Conservation (phyloP, 768 basidiomycete genomes). For the Harrya chromipes region DNA sequence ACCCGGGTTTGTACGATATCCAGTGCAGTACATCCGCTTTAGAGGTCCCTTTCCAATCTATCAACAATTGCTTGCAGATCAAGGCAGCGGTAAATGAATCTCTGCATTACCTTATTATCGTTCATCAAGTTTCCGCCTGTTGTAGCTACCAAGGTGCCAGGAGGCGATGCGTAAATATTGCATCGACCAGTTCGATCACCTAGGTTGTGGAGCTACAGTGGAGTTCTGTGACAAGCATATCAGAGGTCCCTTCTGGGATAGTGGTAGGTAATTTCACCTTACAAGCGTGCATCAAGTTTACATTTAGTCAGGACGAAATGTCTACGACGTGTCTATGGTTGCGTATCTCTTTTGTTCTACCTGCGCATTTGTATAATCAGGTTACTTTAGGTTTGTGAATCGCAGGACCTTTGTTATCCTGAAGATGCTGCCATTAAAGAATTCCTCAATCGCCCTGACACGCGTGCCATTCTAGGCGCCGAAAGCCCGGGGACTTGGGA, state of each 20-base stretch:
- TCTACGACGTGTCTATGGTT: conserved; percentile 59
- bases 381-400: conserved; percentile 21
- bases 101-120: neutral
- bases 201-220: conserved; percentile 65
- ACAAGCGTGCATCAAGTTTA: neutral
- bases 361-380: neutral
- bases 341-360: neutral
- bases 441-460: conserved; percentile 46
- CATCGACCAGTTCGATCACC: conserved; percentile 60
- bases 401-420: conserved; percentile 36
- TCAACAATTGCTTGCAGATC: conserved; percentile 43
- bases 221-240: conserved; percentile 62
- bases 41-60: conserved; percentile 47
- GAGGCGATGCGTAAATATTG: conserved; percentile 55
- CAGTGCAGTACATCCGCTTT: conserved; percentile 50
- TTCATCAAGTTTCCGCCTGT: neutral
- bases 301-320: conserved; percentile 39
- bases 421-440: conserved; percentile 39
- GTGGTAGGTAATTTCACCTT: conserved; percentile 28
- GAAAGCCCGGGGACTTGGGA: conserved; percentile 49
- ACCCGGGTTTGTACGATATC: conserved; percentile 45
- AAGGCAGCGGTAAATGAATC: conserved; percentile 48
- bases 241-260: conserved; percentile 37
- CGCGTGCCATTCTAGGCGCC: conserved; percentile 46
- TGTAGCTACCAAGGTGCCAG: conserved; percentile 68